Evolutionary conservation across 2,329 filamentous ascomycete species (phyloP).

Genomic region (Fusarium keratoplasticum): DNA sequence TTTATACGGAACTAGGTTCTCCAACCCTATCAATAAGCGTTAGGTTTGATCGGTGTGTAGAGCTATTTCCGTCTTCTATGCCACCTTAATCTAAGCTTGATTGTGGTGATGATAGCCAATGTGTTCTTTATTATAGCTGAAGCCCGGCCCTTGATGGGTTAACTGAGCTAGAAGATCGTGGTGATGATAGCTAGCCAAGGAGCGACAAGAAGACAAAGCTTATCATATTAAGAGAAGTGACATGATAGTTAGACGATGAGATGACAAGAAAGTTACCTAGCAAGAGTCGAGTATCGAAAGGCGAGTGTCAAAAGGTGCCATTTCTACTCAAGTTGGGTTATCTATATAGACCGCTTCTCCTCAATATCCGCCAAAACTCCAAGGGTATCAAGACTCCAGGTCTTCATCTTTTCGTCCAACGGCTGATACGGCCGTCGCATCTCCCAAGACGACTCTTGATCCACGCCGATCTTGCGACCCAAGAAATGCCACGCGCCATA

Average conservation of each 20-base stretch:
- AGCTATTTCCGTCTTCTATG: neutral
- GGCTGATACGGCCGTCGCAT: constrained; percentile 58
- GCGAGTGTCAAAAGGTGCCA: neutral
- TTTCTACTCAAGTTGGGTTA: neutral
- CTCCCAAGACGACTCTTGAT: constrained; percentile 50
- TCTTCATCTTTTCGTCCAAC: constrained; percentile 51
- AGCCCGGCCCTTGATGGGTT: too few relatives aligned
- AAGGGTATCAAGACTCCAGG: constrained; percentile 58
- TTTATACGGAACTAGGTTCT: neutral
- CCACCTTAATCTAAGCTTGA: neutral
- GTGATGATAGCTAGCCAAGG: neutral
- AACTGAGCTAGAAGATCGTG: too few relatives aligned
- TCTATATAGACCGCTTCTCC: constrained; percentile 24
- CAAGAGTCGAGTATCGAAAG: neutral
- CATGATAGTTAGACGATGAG: neutral
- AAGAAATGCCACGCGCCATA: constrained; percentile 58
- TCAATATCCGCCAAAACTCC: constrained; percentile 50
- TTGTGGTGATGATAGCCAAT: neutral
- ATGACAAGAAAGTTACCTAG: neutral
- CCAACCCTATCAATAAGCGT: neutral
- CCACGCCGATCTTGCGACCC: constrained; percentile 52
- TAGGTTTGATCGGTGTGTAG: neutral
- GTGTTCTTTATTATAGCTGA: too few relatives aligned
- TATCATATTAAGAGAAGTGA: neutral
- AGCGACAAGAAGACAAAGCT: neutral